Evolutionary conservation across 768 basidiomycete genomes (phyloP).

Genomic region (Russula emetica): DNA sequence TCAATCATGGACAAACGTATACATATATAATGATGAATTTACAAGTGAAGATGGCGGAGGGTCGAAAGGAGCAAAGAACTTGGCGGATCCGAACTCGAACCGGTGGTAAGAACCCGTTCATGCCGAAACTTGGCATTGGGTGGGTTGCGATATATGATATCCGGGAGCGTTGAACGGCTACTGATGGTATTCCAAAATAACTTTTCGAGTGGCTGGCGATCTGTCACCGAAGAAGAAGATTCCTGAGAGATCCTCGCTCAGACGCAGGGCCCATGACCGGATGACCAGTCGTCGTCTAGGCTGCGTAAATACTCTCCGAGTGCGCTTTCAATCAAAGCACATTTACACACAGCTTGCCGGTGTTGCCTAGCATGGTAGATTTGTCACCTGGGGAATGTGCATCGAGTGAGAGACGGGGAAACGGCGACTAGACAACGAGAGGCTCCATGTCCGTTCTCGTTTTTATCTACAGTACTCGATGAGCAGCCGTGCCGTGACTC

Average conservation of each 20-base stretch:
- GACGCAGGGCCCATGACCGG: no score
- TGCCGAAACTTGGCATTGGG: not conserved
- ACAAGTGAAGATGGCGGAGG: not conserved
- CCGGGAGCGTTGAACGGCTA: not conserved
- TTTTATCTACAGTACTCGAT: no score
- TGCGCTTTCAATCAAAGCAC: not conserved
- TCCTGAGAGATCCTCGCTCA: not conserved
- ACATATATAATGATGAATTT: not conserved
- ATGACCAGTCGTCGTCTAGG: not conserved
- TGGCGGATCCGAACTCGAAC: conserved; percentile 1
- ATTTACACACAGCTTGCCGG: not conserved
- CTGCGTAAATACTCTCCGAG: not conserved
- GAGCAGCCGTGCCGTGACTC: no score
- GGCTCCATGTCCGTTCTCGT: not conserved
- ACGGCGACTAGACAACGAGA: not conserved
- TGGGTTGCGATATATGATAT: no score
- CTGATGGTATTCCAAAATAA: not conserved
- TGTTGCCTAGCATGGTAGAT: not conserved
- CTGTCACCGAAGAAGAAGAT: not conserved
- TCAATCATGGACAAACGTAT: not conserved
- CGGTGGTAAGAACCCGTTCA: not conserved
- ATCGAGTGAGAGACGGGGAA: not conserved
- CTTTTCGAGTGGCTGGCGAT: no score
- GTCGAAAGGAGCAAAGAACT: not conserved
- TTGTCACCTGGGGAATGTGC: not conserved